Base-by-base conservation (phyloP, 1,139 yeast species). In the Casaregolazyma lundiana region DNA sequence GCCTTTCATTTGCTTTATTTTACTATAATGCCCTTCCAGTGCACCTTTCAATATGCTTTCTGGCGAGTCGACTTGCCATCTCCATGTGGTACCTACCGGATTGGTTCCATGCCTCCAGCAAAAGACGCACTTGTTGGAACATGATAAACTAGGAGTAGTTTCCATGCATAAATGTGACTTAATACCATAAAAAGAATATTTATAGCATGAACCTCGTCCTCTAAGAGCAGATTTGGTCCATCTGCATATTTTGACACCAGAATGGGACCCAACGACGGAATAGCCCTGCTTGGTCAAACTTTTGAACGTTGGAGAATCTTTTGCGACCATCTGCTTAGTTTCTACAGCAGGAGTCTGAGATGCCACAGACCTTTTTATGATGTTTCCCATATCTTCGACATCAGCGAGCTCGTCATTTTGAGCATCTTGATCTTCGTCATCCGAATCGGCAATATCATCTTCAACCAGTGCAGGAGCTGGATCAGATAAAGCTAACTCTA, bases 61-160 rank as follows among this genome's bases (percentile, higher is more conserved):
- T 0, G 97, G 96, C 18, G 84, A 81, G 65, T 89, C 96, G 20
- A 88, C 84, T 59, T 87, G 92, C 97, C 97, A 89, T 61, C 97
- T 75, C 97, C 97, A 89, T 57, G 84, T 84, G 39, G 95, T 89
- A 21, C 96, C 96, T 1, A 90, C 97, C 0, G 97, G 97, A 59
- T 89, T 90, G 2, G 97, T 89, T 42, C 97, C 97, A 62, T 90
- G 97, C 63, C 97, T 77, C 97, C 97, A 89, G 68, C 97, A 89
- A 62, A 89, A 89, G 2, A 89, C 97, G 73, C 97, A 89, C 65
- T 89, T 89, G 63, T 89, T 89, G 7, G 96, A 87, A 64, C 97
- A 89, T 4, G 96, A 92, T 50, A 89, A 71, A 1, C 95, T 84
- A 1, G 97, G 97, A 0, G 97, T 89, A 2, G 96, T 80, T 63